Evolutionary conservation across 371 early-diverging fungal genomes (phyloP).

Genomic region (Mucor ambiguus): DNA sequence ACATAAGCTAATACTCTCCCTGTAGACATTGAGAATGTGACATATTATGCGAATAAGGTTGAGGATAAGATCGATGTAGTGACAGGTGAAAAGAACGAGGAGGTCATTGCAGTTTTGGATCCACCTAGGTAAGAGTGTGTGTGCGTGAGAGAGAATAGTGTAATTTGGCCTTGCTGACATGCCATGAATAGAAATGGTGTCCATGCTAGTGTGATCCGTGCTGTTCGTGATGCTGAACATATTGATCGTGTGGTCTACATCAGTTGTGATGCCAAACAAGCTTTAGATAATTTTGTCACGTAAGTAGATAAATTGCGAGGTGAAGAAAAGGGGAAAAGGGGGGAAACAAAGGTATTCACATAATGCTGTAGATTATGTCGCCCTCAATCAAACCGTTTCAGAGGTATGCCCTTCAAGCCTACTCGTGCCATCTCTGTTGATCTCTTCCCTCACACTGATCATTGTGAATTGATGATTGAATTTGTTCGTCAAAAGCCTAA

Average conservation of each 20-base stretch:
- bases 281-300: conserved; percentile 71
- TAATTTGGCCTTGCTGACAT: neutral
- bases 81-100: conserved; percentile 34
- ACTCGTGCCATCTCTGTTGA: conserved; percentile 70
- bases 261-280: conserved; percentile 72
- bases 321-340: neutral
- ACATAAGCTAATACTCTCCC: neutral
- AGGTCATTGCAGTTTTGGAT: conserved; percentile 71
- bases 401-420: conserved; percentile 65
- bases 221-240: conserved; percentile 57
- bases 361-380: conserved; percentile 46
- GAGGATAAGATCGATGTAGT: conserved; percentile 66
- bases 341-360: neutral
- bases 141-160: neutral
- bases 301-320: conserved; percentile 32
- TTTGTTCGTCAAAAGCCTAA: conserved; percentile 40
- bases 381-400: conserved; percentile 64
- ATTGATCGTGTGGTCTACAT: conserved; percentile 74
- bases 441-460: conserved; percentile 80
- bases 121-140: conserved; percentile 81
- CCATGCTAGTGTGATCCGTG: conserved; percentile 65
- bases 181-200: conserved; percentile 54
- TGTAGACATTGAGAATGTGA: conserved; percentile 54
- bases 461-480: conserved; percentile 75
- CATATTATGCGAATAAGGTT: conserved; percentile 64